Conservation (phyloP, 164 flowering plant species). For the Euptelea pleiosperma region DNA sequence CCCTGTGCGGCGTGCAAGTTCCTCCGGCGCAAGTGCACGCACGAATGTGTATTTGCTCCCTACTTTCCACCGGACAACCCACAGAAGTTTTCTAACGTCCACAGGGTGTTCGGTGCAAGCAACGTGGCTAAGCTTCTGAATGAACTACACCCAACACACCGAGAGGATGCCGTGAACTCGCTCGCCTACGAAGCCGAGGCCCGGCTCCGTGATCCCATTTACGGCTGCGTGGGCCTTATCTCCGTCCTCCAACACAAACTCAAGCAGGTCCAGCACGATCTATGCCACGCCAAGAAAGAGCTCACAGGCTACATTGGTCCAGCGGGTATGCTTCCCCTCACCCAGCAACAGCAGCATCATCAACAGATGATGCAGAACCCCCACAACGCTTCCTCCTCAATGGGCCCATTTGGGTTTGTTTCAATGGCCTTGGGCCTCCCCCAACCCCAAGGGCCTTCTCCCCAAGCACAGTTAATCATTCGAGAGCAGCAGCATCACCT, state of each 20-base stretch:
- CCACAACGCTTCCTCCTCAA: not conserved
- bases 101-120: constrained; percentile 35
- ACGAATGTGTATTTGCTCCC: constrained; percentile 31
- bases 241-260: constrained; percentile 15
- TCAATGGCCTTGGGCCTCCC: constrained; percentile 8
- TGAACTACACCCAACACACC: constrained; percentile 19
- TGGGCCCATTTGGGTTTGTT: constrained; percentile 10
- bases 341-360: constrained; percentile 11
- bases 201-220: constrained; percentile 27
- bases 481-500: constrained; percentile 18
- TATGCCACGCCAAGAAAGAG: constrained; percentile 19
- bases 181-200: constrained; percentile 28
- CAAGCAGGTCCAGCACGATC: constrained; percentile 18
- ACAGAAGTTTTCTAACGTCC: constrained; percentile 26
- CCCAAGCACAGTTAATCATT: constrained; percentile 11
- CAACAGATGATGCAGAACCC: no score
- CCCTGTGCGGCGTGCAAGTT: constrained; percentile 37
- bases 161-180: constrained; percentile 32
- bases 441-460: no score
- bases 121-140: constrained; percentile 28
- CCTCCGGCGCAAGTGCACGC: constrained; percentile 27
- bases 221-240: constrained; percentile 33
- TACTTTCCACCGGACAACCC: constrained; percentile 34
- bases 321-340: constrained; percentile 16
- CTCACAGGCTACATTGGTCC: constrained; percentile 21